Conservation (phyloP, 1,284 basidiomycete species). For the Megacollybia platyphylla region DNA sequence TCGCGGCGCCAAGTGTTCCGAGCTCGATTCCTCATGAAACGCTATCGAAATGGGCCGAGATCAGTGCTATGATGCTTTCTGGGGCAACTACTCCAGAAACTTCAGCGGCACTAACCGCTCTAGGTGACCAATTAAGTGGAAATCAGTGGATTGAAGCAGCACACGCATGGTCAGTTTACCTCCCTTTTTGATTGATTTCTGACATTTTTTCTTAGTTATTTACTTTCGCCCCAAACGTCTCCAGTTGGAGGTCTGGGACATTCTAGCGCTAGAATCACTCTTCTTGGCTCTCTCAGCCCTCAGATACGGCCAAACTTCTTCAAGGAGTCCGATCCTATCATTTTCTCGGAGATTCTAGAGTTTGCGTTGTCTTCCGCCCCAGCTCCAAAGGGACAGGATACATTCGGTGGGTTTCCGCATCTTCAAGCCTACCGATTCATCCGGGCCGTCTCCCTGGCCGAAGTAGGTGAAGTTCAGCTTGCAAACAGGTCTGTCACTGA, state of each 20-base stretch:
- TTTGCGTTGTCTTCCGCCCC: constrained; percentile 76
- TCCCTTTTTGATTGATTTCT: constrained; percentile 2
- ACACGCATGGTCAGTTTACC: constrained; percentile 67
- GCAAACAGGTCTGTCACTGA: constrained; percentile 52
- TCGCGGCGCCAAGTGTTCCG: constrained; percentile 28
- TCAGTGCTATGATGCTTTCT: constrained; percentile 73
- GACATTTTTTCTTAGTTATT: constrained; percentile 42
- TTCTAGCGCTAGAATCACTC: constrained; percentile 45
- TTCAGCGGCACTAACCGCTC: constrained; percentile 69
- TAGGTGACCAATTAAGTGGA: constrained; percentile 73
- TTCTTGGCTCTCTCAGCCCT: constrained; percentile 58
- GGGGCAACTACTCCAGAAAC: constrained; percentile 55
- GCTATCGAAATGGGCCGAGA: constrained; percentile 76
- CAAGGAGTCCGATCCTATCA: constrained; percentile 68
- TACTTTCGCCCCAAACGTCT: constrained; percentile 79
- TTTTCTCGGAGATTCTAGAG: constrained; percentile 89
- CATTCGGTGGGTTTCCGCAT: constrained; percentile 74
- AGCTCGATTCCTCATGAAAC: constrained; percentile 41
- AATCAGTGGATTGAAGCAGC: constrained; percentile 78
- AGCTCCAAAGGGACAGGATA: constrained; percentile 74
- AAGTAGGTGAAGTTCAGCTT: constrained; percentile 62
- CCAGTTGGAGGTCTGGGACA: constrained; percentile 58
- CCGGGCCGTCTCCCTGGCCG: constrained; percentile 68
- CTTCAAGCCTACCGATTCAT: constrained; percentile 85
- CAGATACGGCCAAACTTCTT: constrained; percentile 37